Conservation (phyloP, 2,329 filamentous ascomycete genomes). For the Alternaria hordeiaustralica region DNA sequence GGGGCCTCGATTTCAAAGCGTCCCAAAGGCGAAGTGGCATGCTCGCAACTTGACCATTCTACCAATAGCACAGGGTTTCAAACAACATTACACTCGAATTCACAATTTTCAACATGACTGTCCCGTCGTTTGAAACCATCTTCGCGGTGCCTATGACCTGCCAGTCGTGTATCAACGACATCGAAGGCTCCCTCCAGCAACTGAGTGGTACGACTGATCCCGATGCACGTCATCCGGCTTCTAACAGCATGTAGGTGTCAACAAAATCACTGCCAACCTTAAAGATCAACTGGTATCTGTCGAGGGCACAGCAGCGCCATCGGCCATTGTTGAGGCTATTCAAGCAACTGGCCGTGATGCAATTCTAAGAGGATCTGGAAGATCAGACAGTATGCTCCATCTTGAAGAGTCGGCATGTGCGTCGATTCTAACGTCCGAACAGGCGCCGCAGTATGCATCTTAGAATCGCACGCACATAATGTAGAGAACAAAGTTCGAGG, state of each 20-base stretch:
- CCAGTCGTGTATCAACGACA: conserved; percentile 84
- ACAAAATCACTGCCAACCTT: conserved; percentile 81
- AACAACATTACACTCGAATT: neutral
- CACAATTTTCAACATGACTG: conserved; percentile 31
- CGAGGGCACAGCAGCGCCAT: conserved; percentile 89
- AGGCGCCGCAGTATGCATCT: conserved; percentile 90
- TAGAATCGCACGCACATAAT: conserved; percentile 77
- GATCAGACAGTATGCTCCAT: conserved; percentile 74
- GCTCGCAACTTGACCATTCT: conserved; percentile 14
- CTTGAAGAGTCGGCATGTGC: conserved; percentile 2
- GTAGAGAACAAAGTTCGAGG: conserved; percentile 77
- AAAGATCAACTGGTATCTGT: conserved; percentile 83
- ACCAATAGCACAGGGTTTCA: neutral
- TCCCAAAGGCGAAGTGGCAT: conserved; percentile 16
- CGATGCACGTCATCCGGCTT: conserved; percentile 29
- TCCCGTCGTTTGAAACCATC: conserved; percentile 70
- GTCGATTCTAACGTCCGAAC: conserved; percentile 10
- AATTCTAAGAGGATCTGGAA: conserved; percentile 87
- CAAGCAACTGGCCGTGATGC: conserved; percentile 91
- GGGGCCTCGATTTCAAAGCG: conserved; percentile 43
- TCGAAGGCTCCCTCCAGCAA: conserved; percentile 78
- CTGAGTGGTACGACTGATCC: conserved; percentile 63
- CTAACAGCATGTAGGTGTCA: conserved; percentile 67
- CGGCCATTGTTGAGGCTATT: conserved; percentile 85
- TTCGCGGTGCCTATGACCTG: conserved; percentile 96